Conservation (phyloP, 1,284 basidiomycete species). For the Gomphus bonarii region DNA sequence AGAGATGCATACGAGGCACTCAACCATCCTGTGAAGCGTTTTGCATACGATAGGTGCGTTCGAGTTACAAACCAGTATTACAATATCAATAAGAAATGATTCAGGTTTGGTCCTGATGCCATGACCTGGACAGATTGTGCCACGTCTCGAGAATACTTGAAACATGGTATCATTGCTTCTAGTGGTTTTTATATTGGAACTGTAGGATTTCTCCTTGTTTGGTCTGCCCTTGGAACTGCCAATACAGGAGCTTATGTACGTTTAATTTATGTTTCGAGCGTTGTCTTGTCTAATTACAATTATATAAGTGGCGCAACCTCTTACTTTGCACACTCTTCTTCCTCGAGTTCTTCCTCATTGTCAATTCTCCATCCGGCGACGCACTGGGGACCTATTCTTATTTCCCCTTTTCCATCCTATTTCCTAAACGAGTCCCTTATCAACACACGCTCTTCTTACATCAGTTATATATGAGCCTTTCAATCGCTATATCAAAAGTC, state of each 20-base stretch:
- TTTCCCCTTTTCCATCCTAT: constrained; percentile 25
- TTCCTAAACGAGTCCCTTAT: constrained; percentile 56
- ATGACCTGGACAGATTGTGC: constrained; percentile 55
- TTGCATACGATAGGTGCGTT: constrained; percentile 74
- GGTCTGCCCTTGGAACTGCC: constrained; percentile 49
- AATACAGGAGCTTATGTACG: constrained; percentile 60
- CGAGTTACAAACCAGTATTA: neutral
- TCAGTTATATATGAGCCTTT: constrained; percentile 61
- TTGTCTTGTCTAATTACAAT: neutral
- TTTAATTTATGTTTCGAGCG: neutral
- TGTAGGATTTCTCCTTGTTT: constrained; percentile 48
- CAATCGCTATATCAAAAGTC: constrained; percentile 59
- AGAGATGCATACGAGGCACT: constrained; percentile 74
- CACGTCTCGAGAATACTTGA: constrained; percentile 62
- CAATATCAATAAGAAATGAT: constrained; percentile 9
- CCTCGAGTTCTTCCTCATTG: constrained; percentile 51
- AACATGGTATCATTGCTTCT: constrained; percentile 54
- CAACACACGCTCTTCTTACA: constrained; percentile 73
- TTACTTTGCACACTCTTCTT: constrained; percentile 50
- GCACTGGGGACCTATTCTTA: constrained; percentile 20
- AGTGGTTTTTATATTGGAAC: constrained; percentile 68
- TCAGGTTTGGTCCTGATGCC: constrained; percentile 67
- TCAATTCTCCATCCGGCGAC: constrained; percentile 36
- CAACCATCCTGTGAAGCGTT: constrained; percentile 68
- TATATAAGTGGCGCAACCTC: constrained; percentile 62